A percentile compares a stretch with the other conserved stretches of the same genome.
These are phyloP conservation scores for Termitomyces sp. DNA, from an alignment of 768 basidiomycete genomes.

Conservation along the genomic window DNA sequence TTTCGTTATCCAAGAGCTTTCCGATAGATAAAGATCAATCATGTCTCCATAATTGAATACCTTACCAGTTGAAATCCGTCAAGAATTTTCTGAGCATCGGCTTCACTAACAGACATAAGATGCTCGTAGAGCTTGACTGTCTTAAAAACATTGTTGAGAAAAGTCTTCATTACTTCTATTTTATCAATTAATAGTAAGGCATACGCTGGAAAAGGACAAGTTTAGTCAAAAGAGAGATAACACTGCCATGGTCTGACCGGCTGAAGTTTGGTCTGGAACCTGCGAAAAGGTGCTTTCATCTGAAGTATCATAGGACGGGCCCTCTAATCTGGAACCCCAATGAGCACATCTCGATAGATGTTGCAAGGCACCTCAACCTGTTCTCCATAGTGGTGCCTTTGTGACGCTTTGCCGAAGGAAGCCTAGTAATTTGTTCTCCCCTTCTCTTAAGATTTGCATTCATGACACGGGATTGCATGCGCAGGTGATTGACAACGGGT, in stretches of 20 bases:
- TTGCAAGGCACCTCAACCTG: neutral
- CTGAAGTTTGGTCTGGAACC: neutral
- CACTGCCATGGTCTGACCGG: neutral
- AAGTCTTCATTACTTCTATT: neutral
- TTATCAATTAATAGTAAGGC: neutral
- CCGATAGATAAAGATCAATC: neutral
- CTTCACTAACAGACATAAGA: neutral
- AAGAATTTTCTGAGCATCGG: neutral
- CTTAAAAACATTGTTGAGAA: neutral
- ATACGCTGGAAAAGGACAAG: neutral
- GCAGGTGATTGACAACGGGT: no score
- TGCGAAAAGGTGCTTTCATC: neutral
- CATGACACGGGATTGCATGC: no score
- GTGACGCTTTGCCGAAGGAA: no score
- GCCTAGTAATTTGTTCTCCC: no score
- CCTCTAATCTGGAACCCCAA: neutral
- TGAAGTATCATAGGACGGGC: neutral
- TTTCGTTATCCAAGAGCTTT: constrained; percentile 3
- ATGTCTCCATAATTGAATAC: neutral
- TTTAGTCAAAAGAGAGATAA: neutral
- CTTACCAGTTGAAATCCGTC: constrained; percentile 5
- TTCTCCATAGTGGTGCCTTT: no score
- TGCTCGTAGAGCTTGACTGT: neutral
- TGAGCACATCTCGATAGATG: neutral
- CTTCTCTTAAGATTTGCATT: no score